Conservation (phyloP, 331 rosid genomes). For the Malus hybrid region DNA sequence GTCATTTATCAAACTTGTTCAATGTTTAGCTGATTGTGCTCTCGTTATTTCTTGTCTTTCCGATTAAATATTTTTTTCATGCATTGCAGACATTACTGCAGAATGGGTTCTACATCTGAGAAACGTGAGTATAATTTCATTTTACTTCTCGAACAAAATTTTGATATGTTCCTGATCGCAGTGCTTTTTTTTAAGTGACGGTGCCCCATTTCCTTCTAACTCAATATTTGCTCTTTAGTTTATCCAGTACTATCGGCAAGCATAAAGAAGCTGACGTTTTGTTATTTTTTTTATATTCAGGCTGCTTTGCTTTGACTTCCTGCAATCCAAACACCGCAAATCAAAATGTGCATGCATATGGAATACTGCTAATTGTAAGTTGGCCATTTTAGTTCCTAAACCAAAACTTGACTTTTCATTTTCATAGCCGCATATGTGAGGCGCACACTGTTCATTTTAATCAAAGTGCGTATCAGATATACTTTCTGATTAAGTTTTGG, state of each 20-base stretch:
- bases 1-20: neutral
- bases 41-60: neutral
- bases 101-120: constrained; percentile 82
- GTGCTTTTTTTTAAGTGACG: neutral
- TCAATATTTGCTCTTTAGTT: neutral
- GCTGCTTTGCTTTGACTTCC: constrained; percentile 85
- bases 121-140: constrained; percentile 44
- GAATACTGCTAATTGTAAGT: constrained; percentile 85
- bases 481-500: neutral
- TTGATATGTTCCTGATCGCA: neutral
- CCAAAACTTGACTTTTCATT: neutral
- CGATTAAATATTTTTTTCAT: constrained; percentile 5
- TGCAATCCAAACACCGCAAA: constrained; percentile 64
- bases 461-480: neutral
- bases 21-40: neutral
- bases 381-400: constrained; percentile 17
- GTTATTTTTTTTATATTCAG: constrained; percentile 37
- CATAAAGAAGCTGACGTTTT: constrained; percentile 24
- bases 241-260: neutral
- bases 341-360: constrained; percentile 79
- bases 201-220: neutral
- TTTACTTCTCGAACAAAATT: neutral
- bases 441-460: neutral
- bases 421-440: neutral
- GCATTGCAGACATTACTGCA: constrained; percentile 78